Percentiles rank a stretch among this genome's conserved stretches.
These are phyloP conservation scores for Quercus engelmannii DNA, from an alignment of 306 rosid genomes.

Conservation along the genomic window DNA sequence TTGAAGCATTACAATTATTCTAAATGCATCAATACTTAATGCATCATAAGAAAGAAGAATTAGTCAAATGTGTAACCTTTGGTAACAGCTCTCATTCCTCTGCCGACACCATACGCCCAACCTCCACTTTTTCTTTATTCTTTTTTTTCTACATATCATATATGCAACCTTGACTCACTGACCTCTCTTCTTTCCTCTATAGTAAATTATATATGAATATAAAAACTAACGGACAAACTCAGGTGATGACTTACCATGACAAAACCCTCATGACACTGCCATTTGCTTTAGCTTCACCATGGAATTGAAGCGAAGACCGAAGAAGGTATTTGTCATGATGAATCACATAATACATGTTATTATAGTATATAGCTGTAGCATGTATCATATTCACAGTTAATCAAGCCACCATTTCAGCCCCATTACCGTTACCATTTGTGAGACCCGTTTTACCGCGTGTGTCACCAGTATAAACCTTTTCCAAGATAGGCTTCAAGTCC, in stretches of 20 bases:
- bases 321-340: not conserved
- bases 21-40: not conserved
- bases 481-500: conserved; percentile 49
- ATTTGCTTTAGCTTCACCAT: not conserved
- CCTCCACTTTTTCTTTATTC: not conserved
- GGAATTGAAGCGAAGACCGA: not conserved
- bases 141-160: not conserved
- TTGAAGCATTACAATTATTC: not conserved
- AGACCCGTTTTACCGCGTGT: not conserved
- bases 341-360: not conserved
- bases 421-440: not conserved
- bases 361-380: too few relatives aligned
- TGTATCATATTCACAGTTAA: conserved; percentile 12
- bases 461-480: conserved; percentile 21
- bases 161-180: not conserved
- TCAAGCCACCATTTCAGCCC: conserved; percentile 23
- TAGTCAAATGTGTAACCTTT: not conserved
- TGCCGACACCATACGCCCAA: not conserved
- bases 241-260: not conserved
- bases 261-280: not conserved
- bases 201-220: not conserved
- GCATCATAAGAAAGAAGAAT: not conserved
- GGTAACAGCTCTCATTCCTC: not conserved
- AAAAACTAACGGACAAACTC: not conserved
- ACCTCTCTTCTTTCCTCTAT: not conserved